phyloP scores from a whole-genome alignment of 2,329 filamentous ascomycete genomes.

The Pestalotiopsis sp. region DNA sequence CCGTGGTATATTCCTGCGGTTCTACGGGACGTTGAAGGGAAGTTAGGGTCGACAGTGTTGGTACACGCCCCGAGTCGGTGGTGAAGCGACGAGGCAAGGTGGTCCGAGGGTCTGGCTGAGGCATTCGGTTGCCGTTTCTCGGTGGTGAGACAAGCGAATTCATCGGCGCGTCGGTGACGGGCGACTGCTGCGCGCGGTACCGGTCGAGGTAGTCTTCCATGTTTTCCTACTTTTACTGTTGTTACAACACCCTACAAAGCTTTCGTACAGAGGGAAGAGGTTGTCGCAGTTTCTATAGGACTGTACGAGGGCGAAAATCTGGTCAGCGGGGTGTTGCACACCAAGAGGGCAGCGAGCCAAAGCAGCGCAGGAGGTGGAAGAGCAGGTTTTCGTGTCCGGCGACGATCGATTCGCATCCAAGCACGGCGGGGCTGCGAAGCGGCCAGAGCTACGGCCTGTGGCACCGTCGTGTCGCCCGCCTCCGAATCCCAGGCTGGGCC shows the following conservation, averaged over 20 bases:
- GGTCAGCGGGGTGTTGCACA: conserved; percentile 6
- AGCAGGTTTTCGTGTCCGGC: conserved; percentile 2
- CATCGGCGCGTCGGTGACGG: conserved; percentile 74
- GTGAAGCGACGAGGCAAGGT: conserved; percentile 90
- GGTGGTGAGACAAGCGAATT: conserved; percentile 73
- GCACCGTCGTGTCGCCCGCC: conserved; percentile 18
- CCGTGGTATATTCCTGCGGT: conserved; percentile 48
- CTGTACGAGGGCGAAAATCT: conserved; percentile 13
- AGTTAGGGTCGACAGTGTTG: conserved; percentile 68
- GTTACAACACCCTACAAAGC: conserved; percentile 33
- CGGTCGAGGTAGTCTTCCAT: conserved; percentile 71
- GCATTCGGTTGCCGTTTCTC: conserved; percentile 66
- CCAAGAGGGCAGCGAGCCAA: neutral
- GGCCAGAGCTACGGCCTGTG: conserved; percentile 17
- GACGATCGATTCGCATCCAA: conserved; percentile 1
- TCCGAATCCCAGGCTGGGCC: neutral
- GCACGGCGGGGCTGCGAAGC: conserved; percentile 14
- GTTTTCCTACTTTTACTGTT: conserved; percentile 50
- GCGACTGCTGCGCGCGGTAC: conserved; percentile 75
- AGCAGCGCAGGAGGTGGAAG: neutral
- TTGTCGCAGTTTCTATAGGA: conserved; percentile 36
- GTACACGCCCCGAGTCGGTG: conserved; percentile 82
- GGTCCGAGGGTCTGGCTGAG: conserved; percentile 68
- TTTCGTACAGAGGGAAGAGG: conserved; percentile 42
- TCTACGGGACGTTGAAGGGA: conserved; percentile 46